Conservation (phyloP, 306 rosid genomes). For the Casuarina equisetifolia region DNA sequence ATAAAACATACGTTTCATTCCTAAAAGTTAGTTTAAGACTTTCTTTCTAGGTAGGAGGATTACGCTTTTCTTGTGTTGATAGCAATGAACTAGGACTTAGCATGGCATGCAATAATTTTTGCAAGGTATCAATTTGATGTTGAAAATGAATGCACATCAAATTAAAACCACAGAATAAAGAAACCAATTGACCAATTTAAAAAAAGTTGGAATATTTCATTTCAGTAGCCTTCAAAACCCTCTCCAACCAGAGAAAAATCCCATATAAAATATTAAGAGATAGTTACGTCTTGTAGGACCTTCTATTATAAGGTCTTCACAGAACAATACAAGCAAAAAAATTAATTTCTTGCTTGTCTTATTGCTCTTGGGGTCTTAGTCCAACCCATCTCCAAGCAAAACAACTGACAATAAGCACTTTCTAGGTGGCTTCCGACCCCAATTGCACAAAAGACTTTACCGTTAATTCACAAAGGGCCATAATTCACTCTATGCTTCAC, state of each 20-base stretch:
- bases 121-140: no score
- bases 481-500: background rate
- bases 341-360: no score
- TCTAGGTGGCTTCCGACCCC: constrained; percentile 3
- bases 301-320: background rate
- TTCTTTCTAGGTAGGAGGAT: no score
- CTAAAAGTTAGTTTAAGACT: no score
- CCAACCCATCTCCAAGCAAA: background rate
- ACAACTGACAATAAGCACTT: background rate
- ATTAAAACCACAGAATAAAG: background rate
- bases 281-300: background rate
- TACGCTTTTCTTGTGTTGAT: no score
- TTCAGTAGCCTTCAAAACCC: background rate
- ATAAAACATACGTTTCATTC: no score
- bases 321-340: background rate
- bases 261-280: background rate
- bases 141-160: no score
- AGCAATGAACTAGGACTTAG: no score
- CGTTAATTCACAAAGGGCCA: background rate
- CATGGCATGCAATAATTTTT: no score
- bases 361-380: background rate
- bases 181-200: background rate
- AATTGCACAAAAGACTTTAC: background rate
- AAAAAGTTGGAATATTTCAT: background rate
- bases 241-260: background rate